These are phyloP conservation scores for Mycotypha africana DNA, from an alignment of 371 early-diverging fungal genomes.

Conservation along the genomic window DNA sequence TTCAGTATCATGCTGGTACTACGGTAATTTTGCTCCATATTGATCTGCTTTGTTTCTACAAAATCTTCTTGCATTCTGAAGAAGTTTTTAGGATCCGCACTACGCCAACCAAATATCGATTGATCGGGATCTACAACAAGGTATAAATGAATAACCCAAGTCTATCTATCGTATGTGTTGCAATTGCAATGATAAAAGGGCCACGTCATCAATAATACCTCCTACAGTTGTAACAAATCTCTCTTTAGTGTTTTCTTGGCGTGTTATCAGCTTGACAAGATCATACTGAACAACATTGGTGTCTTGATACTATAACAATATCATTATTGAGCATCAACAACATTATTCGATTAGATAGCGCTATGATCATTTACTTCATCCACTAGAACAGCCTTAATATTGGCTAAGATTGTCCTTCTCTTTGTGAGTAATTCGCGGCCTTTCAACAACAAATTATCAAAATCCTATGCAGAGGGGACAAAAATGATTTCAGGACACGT, in stretches of 20 bases:
- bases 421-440: slow-evolving; percentile 29
- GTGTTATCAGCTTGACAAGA: slow-evolving; percentile 31
- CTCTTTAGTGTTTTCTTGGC: slow-evolving; percentile 18
- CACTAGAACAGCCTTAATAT: slow-evolving; percentile 44
- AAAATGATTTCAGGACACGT: no score
- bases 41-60: slow-evolving; percentile 23
- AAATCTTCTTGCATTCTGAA: slow-evolving; percentile 38
- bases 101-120: slow-evolving; percentile 61
- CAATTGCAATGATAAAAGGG: no score
- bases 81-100: slow-evolving; percentile 55
- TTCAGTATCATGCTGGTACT: slow-evolving; percentile 49
- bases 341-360: neutral
- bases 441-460: slow-evolving; percentile 49
- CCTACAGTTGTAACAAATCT: slow-evolving; percentile 55
- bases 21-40: slow-evolving; percentile 53
- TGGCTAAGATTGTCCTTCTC: slow-evolving; percentile 6
- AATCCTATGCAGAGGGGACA: no score
- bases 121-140: slow-evolving; percentile 42
- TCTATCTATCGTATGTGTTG: no score
- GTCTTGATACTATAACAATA: slow-evolving; percentile 68
- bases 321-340: no score
- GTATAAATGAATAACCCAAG: no score
- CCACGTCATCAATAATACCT: no score
- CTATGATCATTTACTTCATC: slow-evolving; percentile 38
- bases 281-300: slow-evolving; percentile 55